phyloP scores from a whole-genome alignment of 2,329 filamentous ascomycete species.

The Aspergillus texensis region DNA sequence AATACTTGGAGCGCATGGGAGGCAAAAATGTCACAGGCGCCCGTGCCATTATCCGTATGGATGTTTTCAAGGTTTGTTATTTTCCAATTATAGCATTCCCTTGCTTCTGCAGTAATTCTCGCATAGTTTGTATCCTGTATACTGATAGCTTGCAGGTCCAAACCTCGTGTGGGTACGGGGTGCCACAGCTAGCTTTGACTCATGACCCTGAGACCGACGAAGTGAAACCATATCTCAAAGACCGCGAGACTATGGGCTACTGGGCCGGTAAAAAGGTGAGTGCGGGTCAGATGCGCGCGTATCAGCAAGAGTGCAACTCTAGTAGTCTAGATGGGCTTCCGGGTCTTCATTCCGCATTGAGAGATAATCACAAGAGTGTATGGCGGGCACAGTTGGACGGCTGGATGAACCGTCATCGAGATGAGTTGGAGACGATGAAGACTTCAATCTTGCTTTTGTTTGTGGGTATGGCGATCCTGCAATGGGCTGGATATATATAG shows the following conservation, averaged over 20 bases:
- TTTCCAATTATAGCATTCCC: not conserved
- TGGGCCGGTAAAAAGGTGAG: constrained; percentile 55
- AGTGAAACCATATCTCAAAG: constrained; percentile 45
- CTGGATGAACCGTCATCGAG: constrained; percentile 21
- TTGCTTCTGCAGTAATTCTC: too few species aligned
- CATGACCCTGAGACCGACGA: constrained; percentile 35
- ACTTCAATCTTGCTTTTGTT: constrained; percentile 22
- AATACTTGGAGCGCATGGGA: constrained; percentile 50
- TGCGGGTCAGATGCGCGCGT: constrained; percentile 55
- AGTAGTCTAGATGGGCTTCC: constrained; percentile 62
- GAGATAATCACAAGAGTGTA: constrained; percentile 52
- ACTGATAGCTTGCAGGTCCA: constrained; percentile 51
- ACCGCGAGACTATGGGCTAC: constrained; percentile 59
- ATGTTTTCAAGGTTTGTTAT: constrained; percentile 58
- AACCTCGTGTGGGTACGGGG: constrained; percentile 68
- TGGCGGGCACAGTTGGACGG: constrained; percentile 44
- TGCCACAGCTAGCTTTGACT: constrained; percentile 55
- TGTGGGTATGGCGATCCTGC: constrained; percentile 22
- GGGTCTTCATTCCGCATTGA: constrained; percentile 57
- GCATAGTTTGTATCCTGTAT: not conserved
- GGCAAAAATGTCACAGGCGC: constrained; percentile 51
- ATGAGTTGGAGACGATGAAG: constrained; percentile 25
- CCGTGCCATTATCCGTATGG: constrained; percentile 62
- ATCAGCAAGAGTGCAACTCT: constrained; percentile 60
- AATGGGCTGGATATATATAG: constrained; percentile 20